Conservation (phyloP, 345 rosid genomes). For the Sapria himalayana region DNA sequence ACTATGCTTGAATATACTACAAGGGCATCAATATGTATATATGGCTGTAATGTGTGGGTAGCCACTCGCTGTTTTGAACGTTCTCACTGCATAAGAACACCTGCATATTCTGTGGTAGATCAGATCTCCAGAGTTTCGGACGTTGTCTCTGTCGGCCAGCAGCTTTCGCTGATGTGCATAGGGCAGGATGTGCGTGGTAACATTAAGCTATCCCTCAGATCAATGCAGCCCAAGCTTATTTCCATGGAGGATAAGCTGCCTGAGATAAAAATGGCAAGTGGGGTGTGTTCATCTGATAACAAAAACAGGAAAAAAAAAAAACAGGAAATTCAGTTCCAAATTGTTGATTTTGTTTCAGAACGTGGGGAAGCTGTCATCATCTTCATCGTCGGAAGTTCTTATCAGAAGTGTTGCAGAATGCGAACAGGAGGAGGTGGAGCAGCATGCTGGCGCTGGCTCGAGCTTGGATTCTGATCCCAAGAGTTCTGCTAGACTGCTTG, state of each 20-base stretch:
- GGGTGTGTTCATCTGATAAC: too few species aligned
- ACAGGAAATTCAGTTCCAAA: too few species aligned
- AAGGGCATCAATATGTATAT: too few species aligned
- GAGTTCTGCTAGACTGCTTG: slow-evolving; percentile 13
- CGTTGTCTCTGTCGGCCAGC: slow-evolving; percentile 53
- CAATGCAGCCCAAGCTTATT: slow-evolving; percentile 28
- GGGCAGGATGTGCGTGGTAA: slow-evolving; percentile 93
- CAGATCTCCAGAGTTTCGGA: slow-evolving; percentile 80
- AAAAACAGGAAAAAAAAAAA: too few species aligned
- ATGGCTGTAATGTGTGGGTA: too few species aligned
- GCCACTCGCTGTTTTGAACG: too few species aligned
- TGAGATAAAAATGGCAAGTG: too few species aligned
- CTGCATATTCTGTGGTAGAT: too few species aligned
- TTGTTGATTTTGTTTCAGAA: too few species aligned
- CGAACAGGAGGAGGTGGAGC: slow-evolving; percentile 64
- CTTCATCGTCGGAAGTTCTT: slow-evolving; percentile 32
- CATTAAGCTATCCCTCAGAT: slow-evolving; percentile 70
- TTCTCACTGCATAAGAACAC: too few species aligned
- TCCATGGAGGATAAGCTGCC: too few species aligned
- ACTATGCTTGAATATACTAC: too few species aligned
- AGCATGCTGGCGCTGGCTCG: slow-evolving; percentile 18
- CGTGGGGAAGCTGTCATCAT: slow-evolving; percentile 9
- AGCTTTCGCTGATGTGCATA: slow-evolving; percentile 61
- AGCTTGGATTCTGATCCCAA: slow-evolving; percentile 16
- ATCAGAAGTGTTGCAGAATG: slow-evolving; percentile 79